Evolutionary conservation across 179 eudicot genomes (phyloP), one percentile per base, ranked within the genome.

Genomic region (Heliamphora pulchella): DNA sequence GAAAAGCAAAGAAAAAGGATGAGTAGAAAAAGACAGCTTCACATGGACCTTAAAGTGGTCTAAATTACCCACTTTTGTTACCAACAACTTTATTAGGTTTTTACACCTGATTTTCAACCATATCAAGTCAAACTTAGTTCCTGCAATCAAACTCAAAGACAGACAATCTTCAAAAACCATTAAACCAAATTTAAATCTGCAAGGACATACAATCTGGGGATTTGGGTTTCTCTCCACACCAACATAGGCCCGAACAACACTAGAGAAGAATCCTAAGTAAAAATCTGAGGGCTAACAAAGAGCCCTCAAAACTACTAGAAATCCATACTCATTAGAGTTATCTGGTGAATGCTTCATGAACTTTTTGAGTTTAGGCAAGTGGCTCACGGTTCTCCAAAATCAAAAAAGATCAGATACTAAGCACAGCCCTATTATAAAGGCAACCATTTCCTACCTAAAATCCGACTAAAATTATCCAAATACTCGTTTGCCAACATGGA

Each of bases 1-100:
- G 62, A 14, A 67, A 58, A 54, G 72, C 13, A 78, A 77, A 77
- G 78, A 80, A 77, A 78, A 14, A 41, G 58, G 68, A 81, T 69
- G 73, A 44, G 61, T 68, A 3, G 80, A 13, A 78, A 76, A 70
- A 71, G 78, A 81, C 78, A 83, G 71, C 83, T 61, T 81, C 81
- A 81, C 84, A 75, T 75, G 79, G 77, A 41, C 68, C 70, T 54
- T 15, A 75, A 81, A 81, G 64, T 48, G 66, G 22, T 2, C 47
- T n/a, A 75, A 20, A 67, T 61, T 62, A 66, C 58, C 31, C 68
- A 71, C 44, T 41, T 51, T 43, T 70, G 73, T 67, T 70, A 50
- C 47, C 39, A 43, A 62, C 14, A 72, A 62, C 72, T 71, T 53
- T 77, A 58, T 31, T 66, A 18, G 57, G 54, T n/a, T 78, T 17